Percentiles rank a stretch among this genome's conserved stretches.
Conservation (phyloP, 2,329 filamentous ascomycete genomes). For the Fusarium hainanense region DNA sequence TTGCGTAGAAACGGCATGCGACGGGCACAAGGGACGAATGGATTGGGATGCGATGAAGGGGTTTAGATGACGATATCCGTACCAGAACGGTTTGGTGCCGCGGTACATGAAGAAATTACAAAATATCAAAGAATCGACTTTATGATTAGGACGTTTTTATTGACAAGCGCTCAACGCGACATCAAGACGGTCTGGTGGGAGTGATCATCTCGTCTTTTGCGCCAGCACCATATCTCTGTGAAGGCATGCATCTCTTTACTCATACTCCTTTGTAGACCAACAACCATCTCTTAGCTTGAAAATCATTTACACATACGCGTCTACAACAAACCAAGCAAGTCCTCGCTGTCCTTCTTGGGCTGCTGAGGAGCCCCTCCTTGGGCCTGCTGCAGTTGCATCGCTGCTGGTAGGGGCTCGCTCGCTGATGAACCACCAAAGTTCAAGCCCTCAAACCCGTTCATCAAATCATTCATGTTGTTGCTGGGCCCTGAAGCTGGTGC, state of each 20-base stretch:
- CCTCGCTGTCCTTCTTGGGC: slow-evolving; percentile 69
- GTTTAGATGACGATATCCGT: slow-evolving; percentile 23
- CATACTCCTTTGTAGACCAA: slow-evolving; percentile 32
- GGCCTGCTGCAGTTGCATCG: slow-evolving; percentile 63
- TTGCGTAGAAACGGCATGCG: slow-evolving; percentile 10
- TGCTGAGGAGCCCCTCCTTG: slow-evolving; percentile 52
- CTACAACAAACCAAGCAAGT: slow-evolving; percentile 63
- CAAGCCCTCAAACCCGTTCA: slow-evolving; percentile 88
- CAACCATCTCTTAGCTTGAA: slow-evolving; percentile 19
- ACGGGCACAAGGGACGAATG: neutral
- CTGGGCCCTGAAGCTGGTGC: slow-evolving; percentile 50
- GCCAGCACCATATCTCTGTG: slow-evolving; percentile 32
- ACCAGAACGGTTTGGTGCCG: slow-evolving; percentile 15
- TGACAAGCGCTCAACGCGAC: slow-evolving; percentile 36
- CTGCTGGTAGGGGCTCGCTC: slow-evolving; percentile 72
- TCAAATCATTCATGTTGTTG: slow-evolving; percentile 83
- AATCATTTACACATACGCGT: slow-evolving; percentile 22
- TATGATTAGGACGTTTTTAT: slow-evolving; percentile 41
- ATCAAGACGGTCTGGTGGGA: slow-evolving; percentile 29
- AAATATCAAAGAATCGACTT: slow-evolving; percentile 17
- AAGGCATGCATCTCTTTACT: slow-evolving; percentile 37
- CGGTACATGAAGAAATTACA: slow-evolving; percentile 31
- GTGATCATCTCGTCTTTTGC: slow-evolving; percentile 39
- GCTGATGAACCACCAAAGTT: slow-evolving; percentile 71
- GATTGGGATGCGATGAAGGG: neutral